These are phyloP conservation scores for Sclerotiophoma versabilis DNA, from an alignment of 2,329 filamentous ascomycete species.

Conservation along the genomic window DNA sequence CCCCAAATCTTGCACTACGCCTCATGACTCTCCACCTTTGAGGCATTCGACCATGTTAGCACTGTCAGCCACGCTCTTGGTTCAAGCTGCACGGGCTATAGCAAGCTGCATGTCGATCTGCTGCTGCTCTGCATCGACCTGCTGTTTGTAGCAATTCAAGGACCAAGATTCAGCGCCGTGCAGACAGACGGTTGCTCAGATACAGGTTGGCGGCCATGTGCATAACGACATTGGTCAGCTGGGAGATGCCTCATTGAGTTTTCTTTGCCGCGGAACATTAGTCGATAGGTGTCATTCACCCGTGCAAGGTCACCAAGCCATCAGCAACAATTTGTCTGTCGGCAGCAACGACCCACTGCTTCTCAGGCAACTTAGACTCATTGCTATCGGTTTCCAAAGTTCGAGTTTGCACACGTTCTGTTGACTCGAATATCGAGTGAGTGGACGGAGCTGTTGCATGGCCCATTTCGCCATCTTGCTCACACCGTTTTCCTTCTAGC, in stretches of 20 bases:
- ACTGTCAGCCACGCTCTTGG: slow-evolving; percentile 21
- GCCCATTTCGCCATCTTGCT: slow-evolving; percentile 14
- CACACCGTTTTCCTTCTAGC: slow-evolving; percentile 30
- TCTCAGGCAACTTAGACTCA: background rate
- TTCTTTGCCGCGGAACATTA: background rate
- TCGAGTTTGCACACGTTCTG: slow-evolving; percentile 1
- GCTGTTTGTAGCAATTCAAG: slow-evolving; percentile 21
- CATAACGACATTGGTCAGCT: slow-evolving; percentile 41
- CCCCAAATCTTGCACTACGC: slow-evolving; percentile 10
- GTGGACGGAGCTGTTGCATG: slow-evolving; percentile 4
- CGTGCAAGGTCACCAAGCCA: background rate
- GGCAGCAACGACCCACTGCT: background rate
- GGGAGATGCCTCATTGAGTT: slow-evolving; percentile 2
- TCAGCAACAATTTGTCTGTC: background rate
- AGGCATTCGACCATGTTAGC: slow-evolving; percentile 4
- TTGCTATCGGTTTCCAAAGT: slow-evolving; percentile 3
- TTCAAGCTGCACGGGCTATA: slow-evolving; percentile 30
- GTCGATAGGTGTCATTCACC: background rate
- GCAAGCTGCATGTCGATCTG: slow-evolving; percentile 27
- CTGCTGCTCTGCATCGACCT: slow-evolving; percentile 28
- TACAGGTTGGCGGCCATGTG: slow-evolving; percentile 37
- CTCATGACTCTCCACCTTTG: slow-evolving; percentile 8
- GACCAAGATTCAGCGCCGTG: slow-evolving; percentile 21
- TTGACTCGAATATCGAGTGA: slow-evolving; percentile 2
- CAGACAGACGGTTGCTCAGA: slow-evolving; percentile 29